Conservation (phyloP, 345 rosid species). For the Eucalyptus cladocalyx region DNA sequence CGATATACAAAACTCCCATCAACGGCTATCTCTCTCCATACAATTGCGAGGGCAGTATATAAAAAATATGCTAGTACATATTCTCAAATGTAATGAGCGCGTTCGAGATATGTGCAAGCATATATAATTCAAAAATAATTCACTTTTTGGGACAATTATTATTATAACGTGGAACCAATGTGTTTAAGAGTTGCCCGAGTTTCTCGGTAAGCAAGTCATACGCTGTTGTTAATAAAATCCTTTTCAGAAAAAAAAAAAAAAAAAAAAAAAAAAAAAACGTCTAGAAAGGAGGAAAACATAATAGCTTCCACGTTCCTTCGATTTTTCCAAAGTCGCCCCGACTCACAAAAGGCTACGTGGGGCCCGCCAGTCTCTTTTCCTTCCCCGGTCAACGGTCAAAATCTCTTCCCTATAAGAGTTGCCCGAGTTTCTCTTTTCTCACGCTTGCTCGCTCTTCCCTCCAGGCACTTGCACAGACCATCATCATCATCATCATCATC, state of each 20-base stretch:
- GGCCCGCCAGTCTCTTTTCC: neutral
- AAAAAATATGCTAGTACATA: neutral
- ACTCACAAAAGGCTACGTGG: neutral
- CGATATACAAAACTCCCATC: neutral
- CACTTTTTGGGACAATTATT: neutral
- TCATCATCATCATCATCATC: neutral
- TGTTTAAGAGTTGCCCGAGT: neutral
- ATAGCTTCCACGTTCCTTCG: neutral
- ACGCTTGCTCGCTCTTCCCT: neutral
- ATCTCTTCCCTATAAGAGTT: neutral
- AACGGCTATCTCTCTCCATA: neutral
- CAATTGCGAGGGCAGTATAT: neutral
- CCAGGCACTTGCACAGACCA: neutral
- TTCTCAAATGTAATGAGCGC: neutral
- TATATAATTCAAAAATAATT: neutral
- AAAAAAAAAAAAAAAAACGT: neutral
- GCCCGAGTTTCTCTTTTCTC: neutral
- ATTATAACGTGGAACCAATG: neutral
- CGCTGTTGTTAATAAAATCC: neutral
- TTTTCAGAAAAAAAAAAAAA: too few relatives aligned
- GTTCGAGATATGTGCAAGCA: neutral
- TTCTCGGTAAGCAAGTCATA: neutral
- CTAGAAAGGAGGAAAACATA: neutral
- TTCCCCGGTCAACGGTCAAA: neutral
- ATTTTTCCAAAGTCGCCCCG: neutral